Conservation (phyloP, 2,329 filamentous ascomycete species). For the Pseudogymnoascus sp. region DNA sequence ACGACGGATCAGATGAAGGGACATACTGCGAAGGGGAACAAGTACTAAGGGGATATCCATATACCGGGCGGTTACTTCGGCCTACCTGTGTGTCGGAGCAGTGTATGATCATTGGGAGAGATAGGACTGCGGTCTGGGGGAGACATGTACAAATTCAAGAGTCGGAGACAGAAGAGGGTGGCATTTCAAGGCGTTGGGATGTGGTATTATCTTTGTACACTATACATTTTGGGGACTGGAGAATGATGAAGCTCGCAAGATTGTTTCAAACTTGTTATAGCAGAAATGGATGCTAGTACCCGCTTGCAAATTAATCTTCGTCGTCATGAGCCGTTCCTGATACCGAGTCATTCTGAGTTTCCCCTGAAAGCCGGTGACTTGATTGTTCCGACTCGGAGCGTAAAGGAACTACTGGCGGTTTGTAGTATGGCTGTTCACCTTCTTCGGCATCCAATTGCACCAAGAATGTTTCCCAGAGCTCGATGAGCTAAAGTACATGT, state of each 20-base stretch:
- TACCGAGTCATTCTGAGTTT: constrained; percentile 19
- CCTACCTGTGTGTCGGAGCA: not conserved
- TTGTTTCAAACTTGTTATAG: constrained; percentile 9
- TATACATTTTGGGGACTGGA: constrained; percentile 2
- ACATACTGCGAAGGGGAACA: constrained; percentile 29
- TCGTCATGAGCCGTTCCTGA: constrained; percentile 20
- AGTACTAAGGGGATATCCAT: constrained; percentile 24
- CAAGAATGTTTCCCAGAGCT: constrained; percentile 97
- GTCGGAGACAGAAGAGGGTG: not conserved
- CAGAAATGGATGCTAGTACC: constrained; percentile 1
- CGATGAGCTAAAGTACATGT: constrained; percentile 46
- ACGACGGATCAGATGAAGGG: constrained; percentile 29
- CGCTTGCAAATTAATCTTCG: constrained; percentile 8
- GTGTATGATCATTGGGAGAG: constrained; percentile 8
- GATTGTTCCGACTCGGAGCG: constrained; percentile 50
- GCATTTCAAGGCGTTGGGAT: constrained; percentile 6
- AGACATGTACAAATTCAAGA: constrained; percentile 28
- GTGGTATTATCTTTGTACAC: constrained; percentile 9
- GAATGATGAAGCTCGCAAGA: constrained; percentile 12
- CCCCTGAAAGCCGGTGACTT: constrained; percentile 38
- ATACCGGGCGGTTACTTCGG: not conserved
- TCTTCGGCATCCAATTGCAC: constrained; percentile 94
- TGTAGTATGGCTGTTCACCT: constrained; percentile 63
- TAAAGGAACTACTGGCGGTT: constrained; percentile 50
- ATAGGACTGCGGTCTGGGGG: not conserved